phyloP scores from a whole-genome alignment of 306 rosid genomes.

The Ormosia semicastrata region DNA sequence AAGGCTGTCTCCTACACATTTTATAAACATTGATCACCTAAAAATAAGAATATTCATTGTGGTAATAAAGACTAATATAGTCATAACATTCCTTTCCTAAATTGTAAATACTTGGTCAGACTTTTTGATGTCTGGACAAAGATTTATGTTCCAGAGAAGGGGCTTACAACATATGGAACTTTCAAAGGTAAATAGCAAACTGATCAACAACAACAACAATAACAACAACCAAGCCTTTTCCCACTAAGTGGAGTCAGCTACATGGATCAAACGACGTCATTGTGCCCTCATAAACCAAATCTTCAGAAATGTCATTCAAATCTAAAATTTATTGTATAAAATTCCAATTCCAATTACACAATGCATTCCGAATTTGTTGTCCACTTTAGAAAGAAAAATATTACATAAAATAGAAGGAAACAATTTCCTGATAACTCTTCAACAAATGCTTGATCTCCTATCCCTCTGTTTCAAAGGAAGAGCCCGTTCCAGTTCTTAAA shows the following conservation, averaged over 20 bases:
- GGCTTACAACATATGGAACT: background rate
- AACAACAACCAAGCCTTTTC: no score
- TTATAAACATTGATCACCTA: slow-evolving; percentile 26
- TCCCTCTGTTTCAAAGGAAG: background rate
- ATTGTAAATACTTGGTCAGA: slow-evolving; percentile 16
- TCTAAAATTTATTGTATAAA: no score
- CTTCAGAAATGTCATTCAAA: no score
- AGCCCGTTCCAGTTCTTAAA: background rate
- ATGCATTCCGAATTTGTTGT: background rate
- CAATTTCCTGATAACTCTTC: background rate
- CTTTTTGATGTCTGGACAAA: background rate
- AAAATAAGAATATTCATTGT: background rate
- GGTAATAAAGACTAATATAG: slow-evolving; percentile 5
- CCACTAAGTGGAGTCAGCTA: no score
- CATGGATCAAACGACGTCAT: no score
- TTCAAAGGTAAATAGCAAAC: background rate
- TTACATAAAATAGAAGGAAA: background rate
- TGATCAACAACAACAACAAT: no score
- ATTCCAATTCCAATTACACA: background rate
- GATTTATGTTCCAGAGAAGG: background rate
- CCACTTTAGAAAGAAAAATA: background rate
- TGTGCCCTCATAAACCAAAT: no score
- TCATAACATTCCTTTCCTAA: slow-evolving; percentile 4
- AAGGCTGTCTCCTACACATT: slow-evolving; percentile 81
- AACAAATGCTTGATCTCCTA: background rate